These are phyloP conservation scores for Vitis rotundifolia DNA, from an alignment of 164 flowering plant species.

Conservation along the genomic window DNA sequence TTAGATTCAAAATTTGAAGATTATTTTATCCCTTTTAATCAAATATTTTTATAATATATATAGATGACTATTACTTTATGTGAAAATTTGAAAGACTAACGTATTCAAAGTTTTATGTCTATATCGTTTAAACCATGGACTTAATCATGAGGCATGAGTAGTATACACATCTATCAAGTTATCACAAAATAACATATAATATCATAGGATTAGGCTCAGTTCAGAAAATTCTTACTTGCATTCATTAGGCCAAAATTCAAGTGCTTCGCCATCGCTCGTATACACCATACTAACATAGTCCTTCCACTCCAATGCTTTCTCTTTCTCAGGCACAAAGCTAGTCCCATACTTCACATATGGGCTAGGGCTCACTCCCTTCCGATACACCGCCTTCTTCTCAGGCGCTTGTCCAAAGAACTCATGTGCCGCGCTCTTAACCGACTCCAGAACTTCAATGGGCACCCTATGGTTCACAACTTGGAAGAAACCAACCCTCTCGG, in stretches of 20 bases:
- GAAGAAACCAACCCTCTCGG: constrained; percentile 45
- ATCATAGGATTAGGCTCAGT: neutral
- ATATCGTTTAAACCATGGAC: too few species aligned
- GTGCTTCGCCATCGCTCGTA: constrained; percentile 40
- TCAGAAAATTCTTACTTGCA: constrained; percentile 36
- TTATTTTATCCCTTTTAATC: too few species aligned
- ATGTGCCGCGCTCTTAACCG: constrained; percentile 32
- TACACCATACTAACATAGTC: constrained; percentile 40
- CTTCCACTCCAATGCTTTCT: constrained; percentile 52
- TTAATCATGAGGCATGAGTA: too few species aligned
- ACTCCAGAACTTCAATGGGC: constrained; percentile 34
- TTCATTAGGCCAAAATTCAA: constrained; percentile 34
- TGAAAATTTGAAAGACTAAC: too few species aligned
- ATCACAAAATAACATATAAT: too few species aligned
- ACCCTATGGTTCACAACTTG: constrained; percentile 50
- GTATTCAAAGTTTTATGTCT: too few species aligned
- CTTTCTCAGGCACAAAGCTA: constrained; percentile 50
- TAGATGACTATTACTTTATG: too few species aligned
- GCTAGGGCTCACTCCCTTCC: constrained; percentile 29
- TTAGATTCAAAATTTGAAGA: too few species aligned
- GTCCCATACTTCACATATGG: constrained; percentile 41
- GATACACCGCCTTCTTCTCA: constrained; percentile 24
- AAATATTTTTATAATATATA: too few species aligned
- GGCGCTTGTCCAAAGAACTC: constrained; percentile 24
- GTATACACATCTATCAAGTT: too few species aligned